Percentiles rank a stretch among this genome's conserved stretches.
These are phyloP conservation scores for Perkinsus chesapeaki DNA, from an alignment of 169 alveolate species.

Conservation along the genomic window DNA sequence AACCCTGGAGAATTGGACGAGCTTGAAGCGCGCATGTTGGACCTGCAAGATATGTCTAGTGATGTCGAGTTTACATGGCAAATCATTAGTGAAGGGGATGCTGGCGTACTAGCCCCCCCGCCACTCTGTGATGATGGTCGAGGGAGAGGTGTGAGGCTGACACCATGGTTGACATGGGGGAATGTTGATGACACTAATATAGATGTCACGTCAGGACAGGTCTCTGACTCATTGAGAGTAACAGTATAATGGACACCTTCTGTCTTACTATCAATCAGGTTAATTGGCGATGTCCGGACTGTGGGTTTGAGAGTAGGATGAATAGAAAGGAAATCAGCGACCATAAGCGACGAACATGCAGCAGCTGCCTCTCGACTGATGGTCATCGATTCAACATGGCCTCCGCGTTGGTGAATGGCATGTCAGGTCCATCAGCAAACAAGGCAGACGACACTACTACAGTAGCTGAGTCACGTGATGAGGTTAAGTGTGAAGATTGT, in stretches of 20 bases:
- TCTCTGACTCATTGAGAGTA: background rate
- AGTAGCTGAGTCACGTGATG: background rate
- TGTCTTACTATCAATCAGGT: background rate
- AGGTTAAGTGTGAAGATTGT: background rate
- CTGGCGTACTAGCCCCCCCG: background rate
- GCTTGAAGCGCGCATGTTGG: background rate
- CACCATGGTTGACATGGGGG: background rate
- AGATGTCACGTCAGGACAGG: background rate
- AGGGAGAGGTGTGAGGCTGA: background rate
- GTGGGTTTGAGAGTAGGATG: background rate
- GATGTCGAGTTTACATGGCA: background rate
- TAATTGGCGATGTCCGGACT: background rate
- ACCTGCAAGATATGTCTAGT: background rate
- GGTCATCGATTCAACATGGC: background rate
- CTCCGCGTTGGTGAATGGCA: background rate
- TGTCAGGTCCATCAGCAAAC: background rate
- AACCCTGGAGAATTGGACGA: background rate
- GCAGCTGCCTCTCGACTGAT: background rate
- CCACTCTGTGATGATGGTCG: too few relatives aligned
- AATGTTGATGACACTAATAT: background rate
- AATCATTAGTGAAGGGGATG: background rate
- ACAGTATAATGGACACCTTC: background rate
- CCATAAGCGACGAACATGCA: background rate
- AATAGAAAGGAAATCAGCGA: background rate
- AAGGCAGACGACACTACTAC: background rate